A percentile compares a stretch with the other conserved stretches of the same genome.
Evolutionary conservation across 495 filamentous ascomycete genomes (phyloP).

Genomic region (Lichenothelia convexa): DNA sequence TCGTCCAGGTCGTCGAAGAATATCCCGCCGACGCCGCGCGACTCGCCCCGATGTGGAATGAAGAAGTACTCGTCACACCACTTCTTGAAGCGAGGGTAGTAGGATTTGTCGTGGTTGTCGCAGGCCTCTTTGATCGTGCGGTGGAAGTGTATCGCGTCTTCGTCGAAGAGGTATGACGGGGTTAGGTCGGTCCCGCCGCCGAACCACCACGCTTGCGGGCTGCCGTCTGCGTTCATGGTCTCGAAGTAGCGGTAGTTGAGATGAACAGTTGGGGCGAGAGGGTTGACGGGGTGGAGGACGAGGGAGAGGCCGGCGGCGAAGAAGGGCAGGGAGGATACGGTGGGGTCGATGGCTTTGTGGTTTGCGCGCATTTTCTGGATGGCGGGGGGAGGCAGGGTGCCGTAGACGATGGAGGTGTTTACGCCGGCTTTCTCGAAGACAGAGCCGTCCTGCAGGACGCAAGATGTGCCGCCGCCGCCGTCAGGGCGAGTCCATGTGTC

Average conservation of each 20-base stretch:
- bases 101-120: conserved; percentile 79
- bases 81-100: conserved; percentile 90
- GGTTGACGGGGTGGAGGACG: conserved; percentile 83
- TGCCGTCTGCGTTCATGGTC: conserved; percentile 58
- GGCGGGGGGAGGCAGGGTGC: conserved; percentile 68
- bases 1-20: conserved; percentile 98
- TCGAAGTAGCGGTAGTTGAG: conserved; percentile 99
- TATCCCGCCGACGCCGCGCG: conserved; percentile 84
- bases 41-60: conserved; percentile 76
- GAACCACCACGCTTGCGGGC: conserved; percentile 86
- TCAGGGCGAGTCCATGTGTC: conserved; percentile 80
- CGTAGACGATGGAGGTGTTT: conserved; percentile 87
- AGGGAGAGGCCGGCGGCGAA: conserved; percentile 87
- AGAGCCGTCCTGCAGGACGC: conserved; percentile 85
- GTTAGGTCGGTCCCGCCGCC: conserved; percentile 91
- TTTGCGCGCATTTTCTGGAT: conserved; percentile 88
- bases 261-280: conserved; percentile 93
- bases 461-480: conserved; percentile 74
- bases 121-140: conserved; percentile 79
- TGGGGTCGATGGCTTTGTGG: conserved; percentile 73
- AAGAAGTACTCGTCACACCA: conserved; percentile 98
- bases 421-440: conserved; percentile 98
- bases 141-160: conserved; percentile 95
- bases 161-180: conserved; percentile 84
- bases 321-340: conserved; percentile 68